Base-by-base conservation (phyloP, 768 basidiomycete species). In the Leccinum incarnatum region DNA sequence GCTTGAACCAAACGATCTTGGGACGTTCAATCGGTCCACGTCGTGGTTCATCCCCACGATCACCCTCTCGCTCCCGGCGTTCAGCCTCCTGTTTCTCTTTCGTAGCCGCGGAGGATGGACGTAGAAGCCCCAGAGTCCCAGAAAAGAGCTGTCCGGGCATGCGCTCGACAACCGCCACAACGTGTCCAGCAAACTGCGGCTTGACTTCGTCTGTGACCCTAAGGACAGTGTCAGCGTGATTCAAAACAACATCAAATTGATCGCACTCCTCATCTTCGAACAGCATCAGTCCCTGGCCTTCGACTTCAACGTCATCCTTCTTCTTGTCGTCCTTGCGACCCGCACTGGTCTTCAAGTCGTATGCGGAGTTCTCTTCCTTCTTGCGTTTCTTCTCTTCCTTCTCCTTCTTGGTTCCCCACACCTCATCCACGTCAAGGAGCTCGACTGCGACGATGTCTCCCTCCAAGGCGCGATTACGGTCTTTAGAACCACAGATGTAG, bases 301-400 rank as follows among this genome's bases (percentile, higher is more conserved):
- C 97, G 29, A 99, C 97, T 73, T 99, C 97, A 30, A 99, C 96
- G 68, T 98, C 97, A 68, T 99, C 97, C 78, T 98, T 98, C 83
- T 98, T 98, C 86, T 99, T 99, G 79, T 98, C 96, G 68, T 95
- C 93, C 76, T 93, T 95, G 66, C 92, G 85, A 59, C 87, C 89
- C 36, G 79, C 83, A 46, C 76, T 79, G 6, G 86, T 80, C 73
- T 88, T 92, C 56, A 88, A 70, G 68, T 98, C 96, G 73, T 95
- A 98, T 0, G 95, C 93, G 29, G 94, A 88, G 71, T 95, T 97
- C 77, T 98, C 97, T 77, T 98, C 97, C 83, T 99, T 99, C 82
- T 99, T 99, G 5, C 96, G 83, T 80, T 99, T 98, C 88, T 99
- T 99, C 79, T 98, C 97, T 74, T 98, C 97, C 78, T 99, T 99